Evolutionary conservation across 371 early-diverging fungal genomes (phyloP).

Genomic region (Paraphysoderma sedebokerense): DNA sequence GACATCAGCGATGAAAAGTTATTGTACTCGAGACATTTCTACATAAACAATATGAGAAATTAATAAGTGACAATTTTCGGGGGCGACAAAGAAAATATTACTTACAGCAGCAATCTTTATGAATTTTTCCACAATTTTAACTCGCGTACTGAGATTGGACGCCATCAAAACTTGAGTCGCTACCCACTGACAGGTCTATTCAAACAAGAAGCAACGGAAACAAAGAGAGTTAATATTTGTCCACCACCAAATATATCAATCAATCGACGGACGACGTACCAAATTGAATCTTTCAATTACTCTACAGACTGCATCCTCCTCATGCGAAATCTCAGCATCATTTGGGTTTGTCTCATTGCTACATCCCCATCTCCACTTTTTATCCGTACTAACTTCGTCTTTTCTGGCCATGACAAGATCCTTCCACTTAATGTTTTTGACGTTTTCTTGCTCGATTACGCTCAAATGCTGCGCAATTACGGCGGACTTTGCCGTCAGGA

Average conservation of each 20-base stretch:
- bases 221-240: neutral
- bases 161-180: conserved; percentile 44
- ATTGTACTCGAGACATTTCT: conserved; percentile 41
- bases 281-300: conserved; percentile 46
- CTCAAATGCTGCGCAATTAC: conserved; percentile 39
- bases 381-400: neutral
- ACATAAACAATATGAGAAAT: too few species aligned
- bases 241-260: neutral
- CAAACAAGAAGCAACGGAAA: neutral
- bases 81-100: too few species aligned
- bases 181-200: conserved; percentile 44
- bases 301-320: conserved; percentile 18
- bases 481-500: conserved; percentile 33
- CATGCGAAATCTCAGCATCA: conserved; percentile 1
- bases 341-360: neutral
- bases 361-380: neutral
- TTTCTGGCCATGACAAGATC: conserved; percentile 14
- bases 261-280: conserved; percentile 9
- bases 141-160: conserved; percentile 28
- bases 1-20: conserved; percentile 46
- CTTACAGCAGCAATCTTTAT: conserved; percentile 55
- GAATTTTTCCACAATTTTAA: conserved; percentile 45
- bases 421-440: conserved; percentile 37
- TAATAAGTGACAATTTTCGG: too few species aligned
- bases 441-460: conserved; percentile 30